These are phyloP conservation scores for Pythium utonaiense DNA, from an alignment of 352 stramenopile species.

Conservation along the genomic window DNA sequence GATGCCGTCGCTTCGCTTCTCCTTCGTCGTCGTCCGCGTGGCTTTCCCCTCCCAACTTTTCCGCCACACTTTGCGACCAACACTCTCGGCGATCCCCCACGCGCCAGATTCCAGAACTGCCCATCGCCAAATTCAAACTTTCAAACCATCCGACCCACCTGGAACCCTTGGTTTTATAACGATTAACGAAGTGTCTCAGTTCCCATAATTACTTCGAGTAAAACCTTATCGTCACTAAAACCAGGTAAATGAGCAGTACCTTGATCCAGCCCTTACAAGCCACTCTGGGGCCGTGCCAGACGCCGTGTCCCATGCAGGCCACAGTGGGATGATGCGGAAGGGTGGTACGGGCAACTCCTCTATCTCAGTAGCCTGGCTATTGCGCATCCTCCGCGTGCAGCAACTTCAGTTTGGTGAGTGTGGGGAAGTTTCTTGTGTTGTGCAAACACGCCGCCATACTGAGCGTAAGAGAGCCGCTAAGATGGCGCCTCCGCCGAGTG, in stretches of 20 bases:
- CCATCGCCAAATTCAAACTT: constrained; percentile 12
- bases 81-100: constrained; percentile 6
- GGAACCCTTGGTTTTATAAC: no score
- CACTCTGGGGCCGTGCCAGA: constrained; percentile 15
- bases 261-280: constrained; percentile 2
- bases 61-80: constrained; percentile 15
- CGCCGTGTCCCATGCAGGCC: constrained; percentile 5
- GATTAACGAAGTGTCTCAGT: no score
- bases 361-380: constrained; percentile 17
- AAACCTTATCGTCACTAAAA: background rate
- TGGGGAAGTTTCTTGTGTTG: constrained; percentile 26
- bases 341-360: constrained; percentile 1
- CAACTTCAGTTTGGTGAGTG: constrained; percentile 21
- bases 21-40: background rate
- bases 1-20: background rate
- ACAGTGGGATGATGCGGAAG: constrained; percentile 13
- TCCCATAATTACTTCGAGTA: no score
- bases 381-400: constrained; percentile 3
- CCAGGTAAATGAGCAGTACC: constrained; percentile 1
- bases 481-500: background rate
- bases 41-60: constrained; percentile 2
- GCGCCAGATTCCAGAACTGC: background rate
- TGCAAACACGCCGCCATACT: constrained; percentile 17
- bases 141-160: no score
- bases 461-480: no score